A percentile compares a stretch with the other conserved stretches of the same genome.
Conservation (phyloP, 148 eudicot genomes). For the Rhododendron henanense region DNA sequence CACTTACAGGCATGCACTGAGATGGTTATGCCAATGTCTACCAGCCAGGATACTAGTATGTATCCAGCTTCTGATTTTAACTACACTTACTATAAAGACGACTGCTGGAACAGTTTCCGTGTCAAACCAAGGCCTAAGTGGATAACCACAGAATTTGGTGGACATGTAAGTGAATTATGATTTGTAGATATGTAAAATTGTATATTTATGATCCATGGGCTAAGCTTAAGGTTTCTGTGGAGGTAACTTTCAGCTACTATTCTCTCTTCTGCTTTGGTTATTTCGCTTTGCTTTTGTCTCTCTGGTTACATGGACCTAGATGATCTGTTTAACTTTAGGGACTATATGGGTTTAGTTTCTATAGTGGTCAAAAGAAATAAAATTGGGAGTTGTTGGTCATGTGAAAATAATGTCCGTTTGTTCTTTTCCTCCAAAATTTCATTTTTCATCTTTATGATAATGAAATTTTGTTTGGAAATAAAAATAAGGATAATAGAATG, state of each 20-base stretch:
- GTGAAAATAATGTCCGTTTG: neutral
- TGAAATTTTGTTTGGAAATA: neutral
- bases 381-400: neutral
- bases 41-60: constrained; percentile 63
- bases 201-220: neutral
- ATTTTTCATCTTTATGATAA: neutral
- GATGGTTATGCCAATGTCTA: constrained; percentile 94
- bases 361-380: neutral
- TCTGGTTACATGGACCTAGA: neutral
- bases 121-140: constrained; percentile 71
- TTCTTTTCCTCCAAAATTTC: neutral
- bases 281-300: neutral
- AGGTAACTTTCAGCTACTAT: neutral
- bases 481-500: neutral
- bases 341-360: neutral
- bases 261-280: neutral
- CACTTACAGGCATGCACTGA: constrained; percentile 85
- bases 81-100: constrained; percentile 50
- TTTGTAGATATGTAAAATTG: neutral
- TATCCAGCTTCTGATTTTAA: constrained; percentile 58
- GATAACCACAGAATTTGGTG: constrained; percentile 93
- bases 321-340: neutral
- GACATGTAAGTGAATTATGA: constrained; percentile 56
- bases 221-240: neutral
- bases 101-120: constrained; percentile 50